A percentile compares a stretch with the other conserved stretches of the same genome.
Conservation (phyloP, 2,329 filamentous ascomycete species). For the Penicillium frequentans region DNA sequence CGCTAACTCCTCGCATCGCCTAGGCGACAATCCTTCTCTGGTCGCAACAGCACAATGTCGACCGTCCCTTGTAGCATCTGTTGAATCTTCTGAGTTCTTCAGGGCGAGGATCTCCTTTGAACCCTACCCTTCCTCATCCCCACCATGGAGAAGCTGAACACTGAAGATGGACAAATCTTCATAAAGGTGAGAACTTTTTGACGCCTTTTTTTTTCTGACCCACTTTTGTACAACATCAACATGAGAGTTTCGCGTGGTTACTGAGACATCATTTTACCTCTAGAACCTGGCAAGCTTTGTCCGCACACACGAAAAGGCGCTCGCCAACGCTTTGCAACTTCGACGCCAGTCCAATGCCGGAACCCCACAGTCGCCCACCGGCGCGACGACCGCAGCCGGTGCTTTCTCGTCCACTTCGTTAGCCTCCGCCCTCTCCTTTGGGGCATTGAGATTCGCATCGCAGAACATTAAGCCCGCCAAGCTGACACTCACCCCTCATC, state of each 20-base stretch:
- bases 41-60: slow-evolving; percentile 37
- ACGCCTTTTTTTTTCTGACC: not conserved
- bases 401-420: slow-evolving; percentile 69
- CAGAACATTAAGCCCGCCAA: slow-evolving; percentile 85
- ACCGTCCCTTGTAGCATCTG: slow-evolving; percentile 28
- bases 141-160: slow-evolving; percentile 51
- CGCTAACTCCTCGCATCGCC: slow-evolving; percentile 17
- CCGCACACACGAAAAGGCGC: slow-evolving; percentile 92
- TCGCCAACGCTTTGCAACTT: slow-evolving; percentile 91
- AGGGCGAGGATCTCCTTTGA: slow-evolving; percentile 25
- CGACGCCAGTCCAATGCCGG: slow-evolving; percentile 70
- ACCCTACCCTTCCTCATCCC: slow-evolving; percentile 27
- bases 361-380: slow-evolving; percentile 52
- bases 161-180: slow-evolving; percentile 52
- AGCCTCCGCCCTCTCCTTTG: slow-evolving; percentile 82
- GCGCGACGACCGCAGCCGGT: slow-evolving; percentile 57
- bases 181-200: slow-evolving; percentile 40
- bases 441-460: slow-evolving; percentile 80
- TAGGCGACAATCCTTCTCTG: slow-evolving; percentile 18
- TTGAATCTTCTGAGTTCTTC: slow-evolving; percentile 39
- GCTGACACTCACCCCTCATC: slow-evolving; percentile 89
- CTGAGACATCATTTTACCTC: not conserved
- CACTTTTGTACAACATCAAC: not conserved
- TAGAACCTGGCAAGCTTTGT: slow-evolving; percentile 96
- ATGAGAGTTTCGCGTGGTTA: not conserved